Percentiles rank a stretch among this genome's conserved stretches.
These are phyloP conservation scores for thale cress (Arabidopsis thaliana) DNA, from an alignment of 345 rosid genomes.

Conservation along the genomic window TAIR10.1 NC_003076.8:25314501-25315000, in stretches of 20 bases:
- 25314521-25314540: slow-evolving; percentile 64
- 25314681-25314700: slow-evolving; percentile 61
- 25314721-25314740: slow-evolving; percentile 57
- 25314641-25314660: slow-evolving; percentile 61
- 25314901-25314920: slow-evolving; percentile 73
- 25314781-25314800: slow-evolving; percentile 70
- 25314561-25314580: slow-evolving; percentile 67
- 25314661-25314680: slow-evolving; percentile 64
- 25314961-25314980: slow-evolving; percentile 71
- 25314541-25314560: slow-evolving; percentile 73
- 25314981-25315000: slow-evolving; percentile 81
- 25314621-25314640: slow-evolving; percentile 75
- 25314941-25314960: slow-evolving; percentile 63
- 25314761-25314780: slow-evolving; percentile 78
- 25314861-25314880: slow-evolving; percentile 63
- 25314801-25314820: slow-evolving; percentile 63
- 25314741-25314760: slow-evolving; percentile 83
- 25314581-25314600: slow-evolving; percentile 57
- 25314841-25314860: slow-evolving; percentile 67
- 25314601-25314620: slow-evolving; percentile 69
- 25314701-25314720: slow-evolving; percentile 72
- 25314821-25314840: slow-evolving; percentile 63
- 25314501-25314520: slow-evolving; percentile 61
- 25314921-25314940: slow-evolving; percentile 96
- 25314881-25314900: slow-evolving; percentile 69